A percentile compares a stretch with the other conserved stretches of the same genome.
Conservation (phyloP, 2,329 filamentous ascomycete species). For the Phaeosphaeriaceae sp. region DNA sequence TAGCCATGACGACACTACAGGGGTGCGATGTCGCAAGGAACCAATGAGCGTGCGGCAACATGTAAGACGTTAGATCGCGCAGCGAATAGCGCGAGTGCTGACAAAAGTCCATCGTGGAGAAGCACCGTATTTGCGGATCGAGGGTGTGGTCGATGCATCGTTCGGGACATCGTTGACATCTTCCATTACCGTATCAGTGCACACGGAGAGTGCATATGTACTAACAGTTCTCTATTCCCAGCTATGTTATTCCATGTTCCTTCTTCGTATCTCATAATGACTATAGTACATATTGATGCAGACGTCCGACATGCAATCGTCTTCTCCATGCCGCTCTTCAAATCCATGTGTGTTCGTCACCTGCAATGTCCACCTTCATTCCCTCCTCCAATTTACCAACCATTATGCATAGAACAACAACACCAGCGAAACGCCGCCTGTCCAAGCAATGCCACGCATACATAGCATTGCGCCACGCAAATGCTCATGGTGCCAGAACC, state of each 20-base stretch:
- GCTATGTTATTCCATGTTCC: background rate
- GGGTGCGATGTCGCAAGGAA: background rate
- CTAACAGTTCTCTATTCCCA: background rate
- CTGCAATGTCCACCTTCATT: too few relatives aligned
- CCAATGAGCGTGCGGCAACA: background rate
- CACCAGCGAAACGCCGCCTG: background rate
- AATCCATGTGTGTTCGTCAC: background rate
- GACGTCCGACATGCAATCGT: background rate
- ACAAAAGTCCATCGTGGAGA: background rate
- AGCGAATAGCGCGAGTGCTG: background rate
- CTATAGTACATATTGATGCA: background rate
- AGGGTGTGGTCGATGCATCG: background rate
- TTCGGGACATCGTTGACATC: background rate
- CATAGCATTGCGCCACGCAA: constrained; percentile 5
- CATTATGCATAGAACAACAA: background rate
- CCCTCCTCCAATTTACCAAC: too few relatives aligned
- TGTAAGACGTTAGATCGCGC: background rate
- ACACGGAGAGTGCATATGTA: background rate
- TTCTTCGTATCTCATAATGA: background rate
- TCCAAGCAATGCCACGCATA: background rate
- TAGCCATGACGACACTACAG: background rate
- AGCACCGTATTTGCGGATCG: background rate
- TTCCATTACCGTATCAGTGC: background rate
- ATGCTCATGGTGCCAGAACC: constrained; percentile 23
- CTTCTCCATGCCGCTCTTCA: background rate